Percentiles rank a stretch among this genome's conserved stretches.
Evolutionary conservation across 257 asterid species (phyloP).

Genomic region (Solanum sparsipilum): DNA sequence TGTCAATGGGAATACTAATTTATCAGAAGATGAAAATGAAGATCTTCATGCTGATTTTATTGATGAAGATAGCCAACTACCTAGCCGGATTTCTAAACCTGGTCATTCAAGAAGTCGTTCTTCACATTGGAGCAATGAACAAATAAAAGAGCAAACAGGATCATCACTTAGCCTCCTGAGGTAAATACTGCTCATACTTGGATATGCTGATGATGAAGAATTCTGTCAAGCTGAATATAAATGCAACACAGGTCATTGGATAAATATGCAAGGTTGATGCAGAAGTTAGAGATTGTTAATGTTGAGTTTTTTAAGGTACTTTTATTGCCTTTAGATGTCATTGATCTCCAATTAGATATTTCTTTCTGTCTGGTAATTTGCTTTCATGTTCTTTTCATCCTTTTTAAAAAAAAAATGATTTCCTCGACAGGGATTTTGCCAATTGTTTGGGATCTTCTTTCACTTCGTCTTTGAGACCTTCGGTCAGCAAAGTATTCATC

Average conservation of each 20-base stretch:
- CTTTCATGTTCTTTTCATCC: neutral
- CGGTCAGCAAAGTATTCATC: conserved; percentile 44
- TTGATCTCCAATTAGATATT: conserved; percentile 1
- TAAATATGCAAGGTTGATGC: conserved; percentile 96
- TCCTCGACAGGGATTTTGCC: conserved; percentile 74
- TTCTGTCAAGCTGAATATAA: conserved; percentile 18
- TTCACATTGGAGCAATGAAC: conserved; percentile 47
- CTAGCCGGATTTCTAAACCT: conserved; percentile 75
- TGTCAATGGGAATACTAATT: conserved; percentile 45
- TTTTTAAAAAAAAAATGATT: neutral
- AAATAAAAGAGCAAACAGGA: conserved; percentile 72
- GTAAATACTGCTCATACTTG: conserved; percentile 28
- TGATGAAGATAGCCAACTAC: conserved; percentile 99
- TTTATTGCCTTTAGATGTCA: neutral
- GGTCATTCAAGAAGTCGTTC: conserved; percentile 46
- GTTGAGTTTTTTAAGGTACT: conserved; percentile 86
- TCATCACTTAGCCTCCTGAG: conserved; percentile 85
- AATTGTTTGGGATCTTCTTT: conserved; percentile 89
- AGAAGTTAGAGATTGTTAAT: conserved; percentile 84
- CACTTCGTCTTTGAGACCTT: conserved; percentile 71
- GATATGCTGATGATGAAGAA: conserved; percentile 2
- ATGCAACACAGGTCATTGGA: conserved; percentile 71
- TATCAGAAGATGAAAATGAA: conserved; percentile 93
- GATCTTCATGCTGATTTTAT: conserved; percentile 99
- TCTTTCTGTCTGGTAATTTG: neutral